phyloP scores from a whole-genome alignment of 2,329 filamentous ascomycete species.

The Aspergillus pseudoterreus region DNA sequence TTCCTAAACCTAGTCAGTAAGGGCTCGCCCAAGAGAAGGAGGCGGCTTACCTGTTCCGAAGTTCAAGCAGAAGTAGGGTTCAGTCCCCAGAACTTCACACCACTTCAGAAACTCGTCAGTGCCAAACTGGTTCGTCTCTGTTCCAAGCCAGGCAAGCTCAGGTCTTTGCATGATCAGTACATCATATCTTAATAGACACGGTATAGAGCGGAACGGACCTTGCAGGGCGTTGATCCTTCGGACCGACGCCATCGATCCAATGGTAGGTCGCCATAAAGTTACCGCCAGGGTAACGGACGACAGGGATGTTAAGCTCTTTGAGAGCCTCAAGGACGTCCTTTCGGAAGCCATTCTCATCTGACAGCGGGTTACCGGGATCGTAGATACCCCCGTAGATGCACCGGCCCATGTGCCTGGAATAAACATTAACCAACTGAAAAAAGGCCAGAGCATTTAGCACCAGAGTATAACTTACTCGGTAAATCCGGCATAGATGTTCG shows the following conservation, averaged over 20 bases:
- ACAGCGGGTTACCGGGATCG: slow-evolving; percentile 69
- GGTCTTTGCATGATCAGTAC: slow-evolving; percentile 44
- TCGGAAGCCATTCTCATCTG: slow-evolving; percentile 71
- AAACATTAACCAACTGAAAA: slow-evolving; percentile 2
- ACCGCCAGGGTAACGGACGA: slow-evolving; percentile 76
- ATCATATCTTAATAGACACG: not conserved
- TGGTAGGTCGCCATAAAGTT: slow-evolving; percentile 85
- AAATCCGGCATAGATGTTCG: slow-evolving; percentile 80
- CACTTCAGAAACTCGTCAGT: slow-evolving; percentile 85
- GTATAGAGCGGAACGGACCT: slow-evolving; percentile 32
- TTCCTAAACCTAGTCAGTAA: slow-evolving; percentile 21
- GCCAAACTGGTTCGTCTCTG: slow-evolving; percentile 74
- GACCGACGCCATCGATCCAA: slow-evolving; percentile 78
- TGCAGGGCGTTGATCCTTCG: slow-evolving; percentile 62
- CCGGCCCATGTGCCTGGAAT: slow-evolving; percentile 72
- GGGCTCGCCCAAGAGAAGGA: not conserved
- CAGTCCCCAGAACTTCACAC: slow-evolving; percentile 68
- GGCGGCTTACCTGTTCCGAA: slow-evolving; percentile 65
- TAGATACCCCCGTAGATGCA: slow-evolving; percentile 87
- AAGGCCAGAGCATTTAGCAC: not conserved
- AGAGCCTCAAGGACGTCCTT: slow-evolving; percentile 73
- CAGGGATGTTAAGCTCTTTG: slow-evolving; percentile 69
- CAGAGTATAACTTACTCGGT: slow-evolving; percentile 59
- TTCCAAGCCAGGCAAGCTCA: slow-evolving; percentile 75
- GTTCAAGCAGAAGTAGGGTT: slow-evolving; percentile 77